phyloP scores from a whole-genome alignment of 106 monocot species.

The Triglochin maritima region DNA sequence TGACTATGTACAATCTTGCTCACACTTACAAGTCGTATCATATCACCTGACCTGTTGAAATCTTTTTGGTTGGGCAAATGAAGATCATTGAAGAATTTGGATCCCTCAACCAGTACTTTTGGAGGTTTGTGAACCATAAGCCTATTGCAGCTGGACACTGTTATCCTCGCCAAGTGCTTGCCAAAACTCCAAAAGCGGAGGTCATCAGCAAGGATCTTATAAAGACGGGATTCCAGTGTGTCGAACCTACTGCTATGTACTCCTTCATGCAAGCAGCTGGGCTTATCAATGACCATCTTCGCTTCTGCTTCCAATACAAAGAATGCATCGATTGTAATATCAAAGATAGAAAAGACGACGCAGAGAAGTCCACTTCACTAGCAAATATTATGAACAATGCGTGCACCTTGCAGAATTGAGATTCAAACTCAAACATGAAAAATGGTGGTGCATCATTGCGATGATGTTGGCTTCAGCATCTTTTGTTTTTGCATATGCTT shows the following conservation, averaged over 20 bases:
- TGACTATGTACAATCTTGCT: too few species aligned
- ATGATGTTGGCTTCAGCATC: too few species aligned
- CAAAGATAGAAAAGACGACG: too few species aligned
- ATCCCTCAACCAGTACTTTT: conserved; percentile 3
- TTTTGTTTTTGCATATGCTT: too few species aligned
- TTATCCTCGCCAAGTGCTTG: conserved; percentile 4
- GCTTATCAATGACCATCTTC: conserved; percentile 6
- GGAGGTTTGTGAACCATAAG: conserved; percentile 5
- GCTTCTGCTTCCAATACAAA: not conserved
- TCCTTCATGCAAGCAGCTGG: conserved; percentile 16
- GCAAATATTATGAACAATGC: too few species aligned
- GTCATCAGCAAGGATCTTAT: conserved; percentile 9
- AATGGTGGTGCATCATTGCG: too few species aligned
- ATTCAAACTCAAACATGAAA: too few species aligned
- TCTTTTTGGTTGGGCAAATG: too few species aligned
- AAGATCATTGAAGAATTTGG: not conserved
- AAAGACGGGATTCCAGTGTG: conserved; percentile 1
- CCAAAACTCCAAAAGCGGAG: conserved; percentile 7
- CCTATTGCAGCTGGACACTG: not conserved
- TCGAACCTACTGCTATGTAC: conserved; percentile 4
- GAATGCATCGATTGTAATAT: not conserved
- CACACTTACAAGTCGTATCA: too few species aligned
- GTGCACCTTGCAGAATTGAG: too few species aligned
- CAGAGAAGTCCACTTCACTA: too few species aligned
- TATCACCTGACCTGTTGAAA: too few species aligned